Evolutionary conservation across 352 stramenopile genomes (phyloP), one percentile per base, ranked within the genome.

Genomic region (Phytophthora cactorum): DNA sequence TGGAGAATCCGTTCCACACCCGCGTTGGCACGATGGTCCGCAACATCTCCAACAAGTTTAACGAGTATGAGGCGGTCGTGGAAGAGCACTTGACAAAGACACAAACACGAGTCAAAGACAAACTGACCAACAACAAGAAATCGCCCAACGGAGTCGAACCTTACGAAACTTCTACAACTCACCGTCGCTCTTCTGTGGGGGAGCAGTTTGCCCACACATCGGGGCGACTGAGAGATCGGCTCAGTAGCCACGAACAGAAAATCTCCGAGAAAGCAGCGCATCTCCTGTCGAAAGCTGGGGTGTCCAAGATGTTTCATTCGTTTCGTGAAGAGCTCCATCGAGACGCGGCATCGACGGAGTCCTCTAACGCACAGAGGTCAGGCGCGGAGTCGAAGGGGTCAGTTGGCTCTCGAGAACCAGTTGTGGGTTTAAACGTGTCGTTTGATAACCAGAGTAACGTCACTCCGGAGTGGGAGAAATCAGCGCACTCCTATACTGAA

Each of bases 181-280:
- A 49, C 39, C 10, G 39, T 8, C 60, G 28, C 12, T n/a, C 49
- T 5, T 7, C 31, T 2, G 50, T 54, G 6, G 59, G 59, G 15
- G 59, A 49, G 8, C 39, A 52, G 5, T 36, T 52, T 10, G 38
- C 31, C 0, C 49, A 60, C 8, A 66, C 49, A 1, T 41, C 52
- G 8, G 49, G 32, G n/a, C 29, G 25, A 39, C 39, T 66, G 15
- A 69, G 58, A 31, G 53, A 64, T 22, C 58, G 54, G 29, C 29
- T 69, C 38, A 69, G 43, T 10, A 69, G 54, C 6, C 54, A 69
- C 10, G 62, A 69, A 17, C 54, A 54, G 14, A 69, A 53, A 15
- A 36, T 69, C 15, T 56, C 62, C n/a, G 62, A 58, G 31, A 69
- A 65, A 31, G 46, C 54, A 7, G 27, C 36, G 1, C 46, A 59